Percentiles rank a stretch among this genome's conserved stretches.
Evolutionary conservation across 1,284 basidiomycete genomes (phyloP).

Genomic region (Leccinum fuscescens): DNA sequence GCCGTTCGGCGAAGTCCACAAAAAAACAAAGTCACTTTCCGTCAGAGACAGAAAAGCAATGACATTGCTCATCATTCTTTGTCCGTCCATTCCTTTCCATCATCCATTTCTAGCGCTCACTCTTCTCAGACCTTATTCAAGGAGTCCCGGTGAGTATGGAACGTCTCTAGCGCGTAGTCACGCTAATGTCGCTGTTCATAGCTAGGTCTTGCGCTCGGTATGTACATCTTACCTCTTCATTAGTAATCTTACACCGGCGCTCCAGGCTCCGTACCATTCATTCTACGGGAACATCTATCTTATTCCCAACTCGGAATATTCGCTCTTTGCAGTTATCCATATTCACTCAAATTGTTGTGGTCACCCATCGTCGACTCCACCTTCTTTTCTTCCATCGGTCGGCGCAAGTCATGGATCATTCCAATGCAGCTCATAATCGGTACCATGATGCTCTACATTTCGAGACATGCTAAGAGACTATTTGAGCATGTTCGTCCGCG

Average conservation of each 20-base stretch:
- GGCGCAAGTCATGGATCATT: slow-evolving; percentile 98
- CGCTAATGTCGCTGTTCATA: slow-evolving; percentile 30
- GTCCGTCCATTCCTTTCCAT: slow-evolving; percentile 50
- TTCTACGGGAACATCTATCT: slow-evolving; percentile 90
- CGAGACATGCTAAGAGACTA: slow-evolving; percentile 75
- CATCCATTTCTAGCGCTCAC: slow-evolving; percentile 17
- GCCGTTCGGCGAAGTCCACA: slow-evolving; percentile 22
- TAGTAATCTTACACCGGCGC: slow-evolving; percentile 18
- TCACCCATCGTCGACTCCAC: slow-evolving; percentile 96
- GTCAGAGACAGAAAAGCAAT: slow-evolving; percentile 83
- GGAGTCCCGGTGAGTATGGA: slow-evolving; percentile 84
- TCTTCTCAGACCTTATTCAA: slow-evolving; percentile 77
- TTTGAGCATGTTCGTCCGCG: slow-evolving; percentile 70
- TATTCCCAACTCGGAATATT: slow-evolving; percentile 97
- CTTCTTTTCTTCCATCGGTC: slow-evolving; percentile 79
- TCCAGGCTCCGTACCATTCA: slow-evolving; percentile 91
- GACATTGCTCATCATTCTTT: slow-evolving; percentile 83
- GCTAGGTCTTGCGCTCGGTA: slow-evolving; percentile 76
- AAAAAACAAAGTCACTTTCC: slow-evolving; percentile 53
- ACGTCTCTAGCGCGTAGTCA: slow-evolving; percentile 10
- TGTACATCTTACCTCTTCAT: slow-evolving; percentile 14
- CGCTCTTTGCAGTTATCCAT: slow-evolving; percentile 93
- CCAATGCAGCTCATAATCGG: slow-evolving; percentile 95
- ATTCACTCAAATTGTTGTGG: slow-evolving; percentile 97
- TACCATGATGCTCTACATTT: slow-evolving; percentile 84